Conservation (phyloP, 345 rosid species). For the Pistacia vera region DNA sequence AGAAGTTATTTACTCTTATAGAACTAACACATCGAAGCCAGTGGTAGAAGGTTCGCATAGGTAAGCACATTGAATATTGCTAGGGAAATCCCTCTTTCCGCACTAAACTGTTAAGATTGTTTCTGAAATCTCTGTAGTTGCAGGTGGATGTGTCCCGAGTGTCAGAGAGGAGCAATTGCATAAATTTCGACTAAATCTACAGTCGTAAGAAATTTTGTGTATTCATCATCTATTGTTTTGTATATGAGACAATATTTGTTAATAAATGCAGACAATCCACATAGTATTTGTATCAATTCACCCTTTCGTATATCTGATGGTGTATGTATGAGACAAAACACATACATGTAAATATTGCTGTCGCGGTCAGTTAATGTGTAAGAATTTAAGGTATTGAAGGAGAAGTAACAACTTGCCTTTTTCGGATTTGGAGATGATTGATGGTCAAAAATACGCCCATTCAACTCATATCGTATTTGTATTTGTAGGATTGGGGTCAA, state of each 20-base stretch:
- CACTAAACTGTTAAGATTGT: not conserved
- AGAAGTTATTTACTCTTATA: constrained; percentile 8
- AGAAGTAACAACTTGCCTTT: too few species aligned
- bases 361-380: not conserved
- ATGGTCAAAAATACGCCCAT: too few species aligned
- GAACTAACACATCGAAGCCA: not conserved
- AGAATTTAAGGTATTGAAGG: too few species aligned
- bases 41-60: constrained; percentile 7
- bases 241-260: not conserved
- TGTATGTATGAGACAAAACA: too few species aligned
- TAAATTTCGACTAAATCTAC: not conserved
- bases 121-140: not conserved
- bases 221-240: constrained; percentile 18
- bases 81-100: not conserved
- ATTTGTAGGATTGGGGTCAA: too few species aligned
- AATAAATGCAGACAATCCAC: not conserved
- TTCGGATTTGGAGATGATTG: too few species aligned
- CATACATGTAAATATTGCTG: not conserved
- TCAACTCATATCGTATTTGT: too few species aligned
- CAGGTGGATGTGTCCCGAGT: constrained; percentile 18
- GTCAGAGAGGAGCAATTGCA: not conserved
- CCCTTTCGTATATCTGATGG: not conserved
- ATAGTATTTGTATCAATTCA: not conserved
- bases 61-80: constrained; percentile 11
- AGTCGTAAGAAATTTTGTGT: constrained; percentile 20